A percentile compares a stretch with the other conserved stretches of the same genome.
Conservation (phyloP, 2,329 filamentous ascomycete genomes). For the Geosmithia flava region DNA sequence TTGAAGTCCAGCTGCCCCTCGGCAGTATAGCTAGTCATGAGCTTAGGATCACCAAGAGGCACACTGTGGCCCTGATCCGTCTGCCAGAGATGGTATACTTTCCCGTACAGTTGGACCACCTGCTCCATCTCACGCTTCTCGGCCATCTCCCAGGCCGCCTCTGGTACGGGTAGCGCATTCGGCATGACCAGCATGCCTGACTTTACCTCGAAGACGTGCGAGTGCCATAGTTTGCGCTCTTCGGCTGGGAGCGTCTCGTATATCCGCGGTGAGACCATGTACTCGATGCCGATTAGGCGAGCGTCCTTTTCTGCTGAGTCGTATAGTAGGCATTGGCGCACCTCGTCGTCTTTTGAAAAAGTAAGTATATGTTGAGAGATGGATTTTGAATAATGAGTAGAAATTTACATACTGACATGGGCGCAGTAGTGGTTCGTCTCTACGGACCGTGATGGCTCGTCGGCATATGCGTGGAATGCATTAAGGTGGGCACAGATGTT, state of each 20-base stretch:
- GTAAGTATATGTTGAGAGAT: background rate
- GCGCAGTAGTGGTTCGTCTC: constrained; percentile 81
- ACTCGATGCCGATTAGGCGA: constrained; percentile 72
- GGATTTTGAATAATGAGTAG: background rate
- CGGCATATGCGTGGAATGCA: constrained; percentile 76
- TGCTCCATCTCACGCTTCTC: constrained; percentile 75
- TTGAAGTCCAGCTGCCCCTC: constrained; percentile 35
- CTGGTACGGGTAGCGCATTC: constrained; percentile 39
- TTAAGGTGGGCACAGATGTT: constrained; percentile 74
- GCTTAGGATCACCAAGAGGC: constrained; percentile 36
- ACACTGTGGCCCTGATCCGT: constrained; percentile 56
- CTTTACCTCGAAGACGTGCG: constrained; percentile 62
- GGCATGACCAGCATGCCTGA: constrained; percentile 75
- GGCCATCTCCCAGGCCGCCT: constrained; percentile 57
- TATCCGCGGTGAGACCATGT: constrained; percentile 65
- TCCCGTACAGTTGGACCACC: constrained; percentile 64
- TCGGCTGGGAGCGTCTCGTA: constrained; percentile 52
- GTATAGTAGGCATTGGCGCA: constrained; percentile 79
- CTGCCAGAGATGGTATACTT: constrained; percentile 81
- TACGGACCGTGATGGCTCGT: constrained; percentile 54
- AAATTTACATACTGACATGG: constrained; percentile 40
- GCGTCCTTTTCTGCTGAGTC: constrained; percentile 56
- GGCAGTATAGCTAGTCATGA: constrained; percentile 41
- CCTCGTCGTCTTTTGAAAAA: constrained; percentile 43
- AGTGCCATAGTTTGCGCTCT: constrained; percentile 72